Evolutionary conservation across 805 yeast genomes (phyloP), one percentile per base, ranked within the genome.

Genomic region (Clavispora asparagi): DNA sequence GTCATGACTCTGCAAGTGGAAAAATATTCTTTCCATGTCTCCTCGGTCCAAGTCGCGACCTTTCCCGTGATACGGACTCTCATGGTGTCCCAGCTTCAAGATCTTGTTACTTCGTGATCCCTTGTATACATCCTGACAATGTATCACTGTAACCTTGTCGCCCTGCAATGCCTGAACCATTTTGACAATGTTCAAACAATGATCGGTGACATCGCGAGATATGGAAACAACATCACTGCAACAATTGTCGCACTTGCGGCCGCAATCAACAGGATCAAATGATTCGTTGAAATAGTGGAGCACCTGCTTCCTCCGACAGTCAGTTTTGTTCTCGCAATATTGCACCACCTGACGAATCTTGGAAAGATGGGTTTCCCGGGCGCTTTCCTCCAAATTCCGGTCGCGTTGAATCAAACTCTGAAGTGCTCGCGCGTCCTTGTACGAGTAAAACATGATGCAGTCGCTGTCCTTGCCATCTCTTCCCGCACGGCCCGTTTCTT

Each of bases 401-500:
- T 91, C 98, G 46, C 82, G 73, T 47, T 82, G 82, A 39, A 94
- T 90, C 81, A 89, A 77, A 14, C 81, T 73, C 62, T 85, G 90
- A 39, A 94, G 66, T 27, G 81, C 70, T 47, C 90, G 71, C 0
- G 92, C 95, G 67, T 92, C 99, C 49, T 78, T 77, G 66, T 84
- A 85, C 10, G 83, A 77, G 63, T 85, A 94, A 56, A 79, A 92
- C 77, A 92, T 76, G 12, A 89, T 77, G 67, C 98, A 94, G 47
- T 82, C 84, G 1, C 96, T 85, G 39, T 72, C 79, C 7, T 77
- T 68, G 0, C 99, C 98, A 68, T 94, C 99, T 68, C 99, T 79
- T 6, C 99, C 99, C 4, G 98, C 99, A 65, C 99, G 81, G 7
- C 99, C 99, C 1, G 98, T 91, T 63, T 94, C 99, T 65, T 94